Evolutionary conservation across 2,329 filamentous ascomycete species (phyloP), one percentile per base, ranked within the genome.

Genomic region (Monosporascus sp.): DNA sequence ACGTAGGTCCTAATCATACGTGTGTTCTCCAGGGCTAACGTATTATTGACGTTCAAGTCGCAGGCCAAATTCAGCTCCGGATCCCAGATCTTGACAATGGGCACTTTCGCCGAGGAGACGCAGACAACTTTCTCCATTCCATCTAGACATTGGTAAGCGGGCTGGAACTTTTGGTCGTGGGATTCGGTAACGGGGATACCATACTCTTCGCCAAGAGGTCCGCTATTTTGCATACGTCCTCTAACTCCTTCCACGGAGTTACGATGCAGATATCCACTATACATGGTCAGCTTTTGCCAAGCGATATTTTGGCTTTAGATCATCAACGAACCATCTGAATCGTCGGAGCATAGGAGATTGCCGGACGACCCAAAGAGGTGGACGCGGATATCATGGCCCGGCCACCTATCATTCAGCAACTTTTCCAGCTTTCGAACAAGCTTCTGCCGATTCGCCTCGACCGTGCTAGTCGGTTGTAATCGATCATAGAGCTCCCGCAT

Each of bases 31-130:
- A 99, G 76, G 4, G 94, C 94, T 50, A 95, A 73, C 0, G 92
- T 94, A 64, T 97, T 99, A 75, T 99, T 99, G 73, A 99, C 92
- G 63, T 99, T 99, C 87, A 99, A 94, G 68, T 99, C 94, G 70
- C 92, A 97, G 17, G 91, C 89, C 49, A 99, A 78, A 59, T 86
- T 78, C 53, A 97, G 77, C 69, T 96, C 90, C 3, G 94, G 94
- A 68, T 99, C 94, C 92, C 94, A 99, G 52, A 96, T 89, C 75
- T 97, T 97, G 62, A 99, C 94, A 65, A 99, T 99, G 4, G 94
- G 93, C 15, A 99, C 94, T 72, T 97, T 97, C 55, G 94, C 94
- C 43, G 88, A 89, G 27, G 90, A 90, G 50, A 97, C 90, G 68
- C 94, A 99, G 24, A 97, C 89, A 1, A 99, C 91, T 64, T 90